Evolutionary conservation across 345 rosid genomes (phyloP), one percentile per base, ranked within the genome.

Genomic region (Mangifera indica): DNA sequence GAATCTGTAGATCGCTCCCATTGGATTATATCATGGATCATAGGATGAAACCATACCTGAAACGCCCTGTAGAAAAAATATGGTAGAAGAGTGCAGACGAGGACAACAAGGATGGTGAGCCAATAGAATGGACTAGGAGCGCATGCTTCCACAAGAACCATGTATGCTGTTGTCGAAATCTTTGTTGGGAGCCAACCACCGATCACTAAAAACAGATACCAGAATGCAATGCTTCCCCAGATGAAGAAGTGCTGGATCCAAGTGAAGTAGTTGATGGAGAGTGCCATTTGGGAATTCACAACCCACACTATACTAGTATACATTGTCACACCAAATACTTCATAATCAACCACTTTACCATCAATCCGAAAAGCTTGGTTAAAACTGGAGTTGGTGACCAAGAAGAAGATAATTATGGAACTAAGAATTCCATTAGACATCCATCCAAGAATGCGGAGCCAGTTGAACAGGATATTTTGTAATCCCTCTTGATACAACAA

Each of bases 181-280:
- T 78, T 79, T 0, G 99, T 84, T 3, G 90, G 81, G 64, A 94
- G 73, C 12, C 79, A 83, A 63, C 98, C 99, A 26, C 87, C 90
- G 25, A 89, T 72, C 49, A 85, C 77, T 66, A 92, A 69, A 80
- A 94, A 94, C 67, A 92, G 40, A 63, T 92, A 92, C 97, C 98
- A 94, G 25, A 85, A 69, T 12, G 81, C 91, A 8, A 90, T 84
- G 89, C 98, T 94, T 76, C 98, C 97, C 98, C 98, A 94, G 58
- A 92, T 87, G 87, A 90, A 88, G 62, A 90, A 78, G 57, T 94
- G 98, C 18, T 94, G 98, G 78, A 94, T 94, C 97, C 97, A 94
- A 42, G 98, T 94, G 91, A 94, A 94, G 92, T 94, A 92, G 76
- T 88, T 90, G 71, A 92, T 87, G 22, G 95, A 92, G 8, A 94